Base-by-base conservation (phyloP, 2,329 filamentous ascomycete species). In the Hypoxylon sp. region DNA sequence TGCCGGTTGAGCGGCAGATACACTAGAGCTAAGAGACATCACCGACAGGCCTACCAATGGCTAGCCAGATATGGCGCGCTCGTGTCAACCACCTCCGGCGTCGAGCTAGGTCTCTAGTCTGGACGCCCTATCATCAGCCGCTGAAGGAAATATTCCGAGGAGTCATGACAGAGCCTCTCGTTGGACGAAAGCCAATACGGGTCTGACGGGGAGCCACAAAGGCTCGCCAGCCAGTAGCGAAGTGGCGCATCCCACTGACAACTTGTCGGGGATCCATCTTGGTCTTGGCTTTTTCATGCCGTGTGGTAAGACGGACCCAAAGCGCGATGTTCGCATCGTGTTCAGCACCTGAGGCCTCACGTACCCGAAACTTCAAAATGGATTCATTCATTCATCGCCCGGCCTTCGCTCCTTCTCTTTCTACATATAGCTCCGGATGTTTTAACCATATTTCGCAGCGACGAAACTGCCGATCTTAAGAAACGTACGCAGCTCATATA, bases 111-210 rank as follows among this genome's bases (percentile, higher is more conserved):
- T 43, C 52, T 61, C 61, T 60, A 58, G 62, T 54, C 59, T 51
- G 60, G 37, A 37, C 46, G 56, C 56, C 52, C 56, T 67, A 54
- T 60, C 63, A 67, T 69, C 67, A 64, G 60, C 67, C 67, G 67
- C 67, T 45, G 53, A 64, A 59, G 45, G 23, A 62, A 69, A 67
- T 67, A 27, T 59, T 53, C 67, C 63, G 67, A 69, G 39, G 29
- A 46, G 23, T 29, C 41, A 50, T 54, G 32, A 16, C 41, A 61
- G 48, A 61, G 60, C 63, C 50, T 65, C 66, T 67, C 66, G 63
- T 69, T 67, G 63, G 67, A 53, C 45, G 39, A 51, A 54, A 41
- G 12, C 29, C 29, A 53, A 69, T 69, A 69, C 67, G 67, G 63
- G 59, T 54, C 62, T 60, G 46, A 54, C 54, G 43, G 54, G 54